phyloP scores from a whole-genome alignment of 768 basidiomycete species.

The Pholiota conissans region DNA sequence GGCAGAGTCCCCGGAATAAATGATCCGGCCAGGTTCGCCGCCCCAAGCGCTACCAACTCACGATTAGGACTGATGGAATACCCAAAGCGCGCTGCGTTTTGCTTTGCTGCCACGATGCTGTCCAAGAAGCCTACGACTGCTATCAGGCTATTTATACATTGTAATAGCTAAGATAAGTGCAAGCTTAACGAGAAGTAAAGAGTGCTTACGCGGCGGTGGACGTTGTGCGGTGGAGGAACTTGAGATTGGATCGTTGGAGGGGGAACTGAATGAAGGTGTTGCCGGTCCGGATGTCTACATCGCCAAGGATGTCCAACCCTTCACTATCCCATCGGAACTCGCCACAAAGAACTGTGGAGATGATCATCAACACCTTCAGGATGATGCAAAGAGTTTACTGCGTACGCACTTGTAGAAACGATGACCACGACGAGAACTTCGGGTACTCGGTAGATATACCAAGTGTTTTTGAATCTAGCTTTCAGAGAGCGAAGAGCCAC shows the following conservation, averaged over 20 bases:
- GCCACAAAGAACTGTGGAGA: slow-evolving; percentile 61
- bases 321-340: slow-evolving; percentile 71
- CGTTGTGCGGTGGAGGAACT: slow-evolving; percentile 76
- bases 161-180: not conserved
- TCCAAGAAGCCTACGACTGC: slow-evolving; percentile 91
- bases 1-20: slow-evolving; percentile 90
- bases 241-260: slow-evolving; percentile 54
- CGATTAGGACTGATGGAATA: slow-evolving; percentile 92
- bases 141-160: slow-evolving; percentile 50
- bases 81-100: slow-evolving; percentile 82
- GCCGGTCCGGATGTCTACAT: slow-evolving; percentile 64
- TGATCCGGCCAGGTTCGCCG: slow-evolving; percentile 75
- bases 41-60: slow-evolving; percentile 91
- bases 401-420: slow-evolving; percentile 76
- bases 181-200: not conserved
- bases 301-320: slow-evolving; percentile 84
- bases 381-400: not conserved
- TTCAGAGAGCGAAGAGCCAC: slow-evolving; percentile 63
- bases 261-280: slow-evolving; percentile 74
- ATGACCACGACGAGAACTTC: slow-evolving; percentile 91
- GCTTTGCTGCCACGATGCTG: slow-evolving; percentile 93
- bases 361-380: not conserved
- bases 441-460: slow-evolving; percentile 79
- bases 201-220: slow-evolving; percentile 72
- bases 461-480: slow-evolving; percentile 54